Evolutionary conservation across 768 basidiomycete genomes (phyloP).

Genomic region (Tephrocybe sp.): DNA sequence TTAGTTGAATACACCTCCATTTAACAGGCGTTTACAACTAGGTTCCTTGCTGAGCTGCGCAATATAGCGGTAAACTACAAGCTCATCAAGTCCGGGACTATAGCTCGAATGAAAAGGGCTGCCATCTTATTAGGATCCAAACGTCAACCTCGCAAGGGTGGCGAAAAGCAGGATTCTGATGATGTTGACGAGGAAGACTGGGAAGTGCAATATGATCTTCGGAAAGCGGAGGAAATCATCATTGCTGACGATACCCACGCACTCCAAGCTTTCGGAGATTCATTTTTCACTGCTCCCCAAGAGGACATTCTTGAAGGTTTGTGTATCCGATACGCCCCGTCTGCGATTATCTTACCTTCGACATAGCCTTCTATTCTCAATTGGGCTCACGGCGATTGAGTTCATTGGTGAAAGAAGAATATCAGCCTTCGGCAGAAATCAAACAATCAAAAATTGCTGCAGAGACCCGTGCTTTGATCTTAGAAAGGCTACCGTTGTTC

Average conservation of each 20-base stretch:
- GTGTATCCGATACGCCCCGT: neutral
- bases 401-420: slow-evolving; percentile 74
- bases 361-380: slow-evolving; percentile 66
- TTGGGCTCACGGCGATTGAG: slow-evolving; percentile 80
- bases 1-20: neutral
- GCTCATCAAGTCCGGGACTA: slow-evolving; percentile 50
- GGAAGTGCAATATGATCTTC: slow-evolving; percentile 72
- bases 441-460: slow-evolving; percentile 43
- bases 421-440: slow-evolving; percentile 57
- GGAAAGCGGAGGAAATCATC: slow-evolving; percentile 67
- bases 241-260: slow-evolving; percentile 87
- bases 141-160: slow-evolving; percentile 43
- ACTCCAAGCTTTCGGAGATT: slow-evolving; percentile 75
- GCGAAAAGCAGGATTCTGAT: slow-evolving; percentile 28
- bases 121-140: slow-evolving; percentile 77
- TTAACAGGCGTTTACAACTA: slow-evolving; percentile 26
- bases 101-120: slow-evolving; percentile 64
- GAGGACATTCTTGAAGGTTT: slow-evolving; percentile 89
- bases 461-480: slow-evolving; percentile 60
- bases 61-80: slow-evolving; percentile 80
- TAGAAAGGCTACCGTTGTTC: slow-evolving; percentile 89
- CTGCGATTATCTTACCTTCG: neutral
- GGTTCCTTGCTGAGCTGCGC: slow-evolving; percentile 80
- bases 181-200: slow-evolving; percentile 72
- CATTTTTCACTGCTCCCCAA: slow-evolving; percentile 78